Conservation (phyloP, 2,329 filamentous ascomycete genomes). For the Cercospora sp. region DNA sequence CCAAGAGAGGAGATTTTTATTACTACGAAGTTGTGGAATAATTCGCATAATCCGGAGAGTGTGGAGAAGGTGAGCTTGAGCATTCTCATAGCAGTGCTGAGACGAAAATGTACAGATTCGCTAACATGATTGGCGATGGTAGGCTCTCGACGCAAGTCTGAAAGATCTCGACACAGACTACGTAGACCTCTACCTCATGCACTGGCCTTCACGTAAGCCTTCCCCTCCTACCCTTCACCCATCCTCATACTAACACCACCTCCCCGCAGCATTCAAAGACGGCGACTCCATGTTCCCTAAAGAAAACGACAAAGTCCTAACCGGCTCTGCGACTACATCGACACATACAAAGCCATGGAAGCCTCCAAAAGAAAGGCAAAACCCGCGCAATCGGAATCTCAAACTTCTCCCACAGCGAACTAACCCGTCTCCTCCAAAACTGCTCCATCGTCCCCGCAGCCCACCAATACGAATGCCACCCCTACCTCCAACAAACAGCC, state of each 20-base stretch:
- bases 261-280: slow-evolving; percentile 9
- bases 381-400: slow-evolving; percentile 55
- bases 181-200: neutral
- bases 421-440: slow-evolving; percentile 51
- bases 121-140: slow-evolving; percentile 62
- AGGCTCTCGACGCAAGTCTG: neutral
- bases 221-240: slow-evolving; percentile 12
- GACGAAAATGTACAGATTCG: slow-evolving; percentile 47
- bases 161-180: neutral
- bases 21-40: slow-evolving; percentile 52
- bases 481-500: slow-evolving; percentile 53
- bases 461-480: slow-evolving; percentile 56
- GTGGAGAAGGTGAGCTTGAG: slow-evolving; percentile 54
- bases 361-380: slow-evolving; percentile 40
- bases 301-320: slow-evolving; percentile 42
- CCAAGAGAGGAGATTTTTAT: slow-evolving; percentile 66
- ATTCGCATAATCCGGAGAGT: neutral
- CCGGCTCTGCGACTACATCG: slow-evolving; percentile 53
- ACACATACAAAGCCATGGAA: slow-evolving; percentile 53
- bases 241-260: neutral
- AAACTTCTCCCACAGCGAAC: slow-evolving; percentile 53
- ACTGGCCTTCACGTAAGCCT: slow-evolving; percentile 51
- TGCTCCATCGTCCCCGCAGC: slow-evolving; percentile 37
- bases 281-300: slow-evolving; percentile 53
- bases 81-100: slow-evolving; percentile 63